Evolutionary conservation across 768 basidiomycete genomes (phyloP), one percentile per base, ranked within the genome.

Genomic region (Phaeolepiota aurea): DNA sequence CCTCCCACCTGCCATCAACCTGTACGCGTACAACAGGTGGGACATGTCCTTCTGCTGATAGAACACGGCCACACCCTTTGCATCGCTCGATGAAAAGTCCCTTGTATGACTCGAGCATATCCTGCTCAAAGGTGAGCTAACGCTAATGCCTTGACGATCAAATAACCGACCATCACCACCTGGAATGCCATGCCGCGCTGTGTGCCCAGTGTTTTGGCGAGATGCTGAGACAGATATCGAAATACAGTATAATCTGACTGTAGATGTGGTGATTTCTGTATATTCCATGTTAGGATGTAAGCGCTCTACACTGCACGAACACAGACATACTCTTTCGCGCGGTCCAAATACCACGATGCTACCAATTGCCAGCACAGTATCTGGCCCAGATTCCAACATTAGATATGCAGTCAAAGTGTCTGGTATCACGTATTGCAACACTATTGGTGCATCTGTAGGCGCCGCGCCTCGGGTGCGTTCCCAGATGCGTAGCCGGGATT

Each of bases 301-400:
- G 45, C 32, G 22, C 18, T 32, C 22, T 31, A 34, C 15, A 3
- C 4, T 13, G 28, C 21, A 12, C 12, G 15, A 16, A 4, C 32
- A 39, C 42, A n/a, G 31, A 22, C 67, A 38, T 47, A 82, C 85
- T 63, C 64, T 70, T 64, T 89, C 87, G 50, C 85, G 66, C 16
- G 86, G 77, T 4, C 82, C 85, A 55, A 87, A 84, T 7, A 71
- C 73, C n/a, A 77, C 69, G 32, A 83, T 68, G 41, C 69, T 81
- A 51, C 85, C 82, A 20, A 80, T 71, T 10, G 72, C 47, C 28
- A 78, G 59, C 3, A 50, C 44, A n/a, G 55, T 61, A 23, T 54
- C 43, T 20, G 47, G 49, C 2, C 50, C 57, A 39, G 68, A 62
- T 21, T 62, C 65, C 23, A 79, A 57, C 4, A 72, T 74, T 32